phyloP scores from a whole-genome alignment of 2,329 filamentous ascomycete genomes.

The Paramyrothecium sp. region DNA sequence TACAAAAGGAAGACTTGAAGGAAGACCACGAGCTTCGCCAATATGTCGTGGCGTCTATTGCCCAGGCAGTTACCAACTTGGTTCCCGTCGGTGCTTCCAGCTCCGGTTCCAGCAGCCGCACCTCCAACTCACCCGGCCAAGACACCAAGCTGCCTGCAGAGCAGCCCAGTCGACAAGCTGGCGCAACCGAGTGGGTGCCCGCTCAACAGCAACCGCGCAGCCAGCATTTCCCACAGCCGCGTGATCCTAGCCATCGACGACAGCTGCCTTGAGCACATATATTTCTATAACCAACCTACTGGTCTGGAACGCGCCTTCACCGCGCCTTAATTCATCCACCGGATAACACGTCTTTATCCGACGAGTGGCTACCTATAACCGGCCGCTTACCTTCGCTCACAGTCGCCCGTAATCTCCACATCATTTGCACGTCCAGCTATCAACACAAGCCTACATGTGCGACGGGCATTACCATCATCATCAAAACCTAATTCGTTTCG shows the following conservation, averaged over 20 bases:
- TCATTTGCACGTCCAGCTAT: conserved; percentile 20
- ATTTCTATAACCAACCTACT: too few relatives aligned
- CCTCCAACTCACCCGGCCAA: conserved; percentile 33
- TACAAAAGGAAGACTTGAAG: conserved; percentile 76
- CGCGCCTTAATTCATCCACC: too few relatives aligned
- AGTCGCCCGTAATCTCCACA: conserved; percentile 14
- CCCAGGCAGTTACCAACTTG: conserved; percentile 69
- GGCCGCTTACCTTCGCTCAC: too few relatives aligned
- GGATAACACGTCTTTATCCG: too few relatives aligned
- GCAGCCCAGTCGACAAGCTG: conserved; percentile 51
- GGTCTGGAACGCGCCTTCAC: too few relatives aligned
- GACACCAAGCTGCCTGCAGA: conserved; percentile 63
- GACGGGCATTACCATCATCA: too few relatives aligned
- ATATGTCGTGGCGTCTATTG: conserved; percentile 72
- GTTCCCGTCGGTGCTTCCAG: conserved; percentile 46
- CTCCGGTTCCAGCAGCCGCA: conserved; percentile 17
- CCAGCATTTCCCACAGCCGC: conserved; percentile 40
- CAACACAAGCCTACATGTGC: not conserved
- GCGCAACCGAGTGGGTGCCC: conserved; percentile 49
- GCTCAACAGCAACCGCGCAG: conserved; percentile 43
- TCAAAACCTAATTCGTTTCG: conserved; percentile 16
- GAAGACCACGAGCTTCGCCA: conserved; percentile 75
- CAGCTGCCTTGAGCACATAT: conserved; percentile 25
- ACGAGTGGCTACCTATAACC: too few relatives aligned
- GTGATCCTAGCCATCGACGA: conserved; percentile 42